Evolutionary conservation across 2,329 filamentous ascomycete species (phyloP), one percentile per base, ranked within the genome.

Genomic region (Biscogniauxia marginata): DNA sequence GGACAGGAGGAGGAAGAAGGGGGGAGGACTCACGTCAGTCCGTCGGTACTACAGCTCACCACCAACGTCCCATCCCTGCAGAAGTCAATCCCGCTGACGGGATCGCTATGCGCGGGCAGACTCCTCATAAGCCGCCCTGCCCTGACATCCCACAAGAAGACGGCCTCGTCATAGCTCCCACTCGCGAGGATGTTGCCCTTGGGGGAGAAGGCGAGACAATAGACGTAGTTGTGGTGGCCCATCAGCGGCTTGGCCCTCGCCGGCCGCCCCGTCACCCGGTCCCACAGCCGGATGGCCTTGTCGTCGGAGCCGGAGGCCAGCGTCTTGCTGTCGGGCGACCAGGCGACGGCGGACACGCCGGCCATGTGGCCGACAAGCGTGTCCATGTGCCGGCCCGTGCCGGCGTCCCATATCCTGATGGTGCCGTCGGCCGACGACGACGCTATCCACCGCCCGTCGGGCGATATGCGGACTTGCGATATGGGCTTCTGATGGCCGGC

Each of bases 111-210:
- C 2, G 95, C 95, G 1, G 95, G 95, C 39, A 99, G 76, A 60
- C 89, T 93, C 53, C 92, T 84, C 92, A 99, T 96, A 30, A 95
- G 79, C 20, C 88, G 81, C 0, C 91, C 93, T 0, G 91, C 91
- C 13, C 95, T 84, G 13, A 98, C 90, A 72, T 99, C 95, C 95
- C 95, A 99, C 4, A 99, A 75, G 63, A 96, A 97, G 0, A 99
- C 91, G 4, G 95, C 95, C 77, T 99, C 95, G 65, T 99, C 95
- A 74, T 97, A 98, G 62, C 90, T 96, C 11, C 95, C 95, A 63
- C 90, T 96, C 16, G 93, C 95, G 30, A 99, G 83, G 70, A 98
- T 96, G 70, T 99, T 99, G 21, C 95, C 95, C 73, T 97, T 98
- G 1, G 95, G 95, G n/a, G 91, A 93, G 73, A 98, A 98, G 5